Evolutionary conservation across 2,329 filamentous ascomycete genomes (phyloP).

Genomic region (Apiospora kogelbergensis): DNA sequence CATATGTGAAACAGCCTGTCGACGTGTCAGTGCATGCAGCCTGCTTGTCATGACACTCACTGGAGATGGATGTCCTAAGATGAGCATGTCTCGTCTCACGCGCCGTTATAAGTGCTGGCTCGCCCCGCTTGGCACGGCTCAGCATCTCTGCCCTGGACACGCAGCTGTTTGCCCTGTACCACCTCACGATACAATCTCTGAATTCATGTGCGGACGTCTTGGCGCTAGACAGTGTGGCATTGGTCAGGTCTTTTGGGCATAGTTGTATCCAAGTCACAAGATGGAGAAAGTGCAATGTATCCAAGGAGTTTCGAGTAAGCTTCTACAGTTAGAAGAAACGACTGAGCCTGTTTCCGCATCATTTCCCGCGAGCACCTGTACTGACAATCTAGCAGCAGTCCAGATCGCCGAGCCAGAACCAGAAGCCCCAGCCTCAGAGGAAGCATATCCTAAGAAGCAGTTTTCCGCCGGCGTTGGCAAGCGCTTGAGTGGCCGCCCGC

Average conservation of each 20-base stretch:
- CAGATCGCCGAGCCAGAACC: slow-evolving; percentile 52
- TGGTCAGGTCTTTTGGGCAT: neutral
- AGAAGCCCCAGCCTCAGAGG: slow-evolving; percentile 34
- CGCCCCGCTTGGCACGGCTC: neutral
- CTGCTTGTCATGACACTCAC: neutral
- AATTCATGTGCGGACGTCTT: neutral
- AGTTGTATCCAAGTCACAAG: neutral
- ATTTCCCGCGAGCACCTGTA: neutral
- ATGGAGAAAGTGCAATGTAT: neutral
- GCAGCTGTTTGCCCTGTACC: neutral
- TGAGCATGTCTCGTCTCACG: slow-evolving; percentile 2
- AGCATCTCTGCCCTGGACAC: neutral
- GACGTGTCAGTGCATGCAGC: slow-evolving; percentile 1
- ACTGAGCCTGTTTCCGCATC: neutral
- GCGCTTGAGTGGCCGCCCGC: slow-evolving; percentile 44
- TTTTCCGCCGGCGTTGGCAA: slow-evolving; percentile 44
- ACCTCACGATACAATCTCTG: neutral
- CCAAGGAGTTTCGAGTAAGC: neutral
- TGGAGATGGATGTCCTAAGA: neutral
- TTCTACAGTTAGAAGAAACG: neutral
- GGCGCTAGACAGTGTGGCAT: neutral
- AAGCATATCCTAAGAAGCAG: slow-evolving; percentile 40
- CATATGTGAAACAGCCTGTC: slow-evolving; percentile 1
- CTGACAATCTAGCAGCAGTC: slow-evolving; percentile 43
- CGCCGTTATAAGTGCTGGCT: neutral